Evolutionary conservation across 1,139 yeast genomes (phyloP).

Genomic region (Candida sp.): DNA sequence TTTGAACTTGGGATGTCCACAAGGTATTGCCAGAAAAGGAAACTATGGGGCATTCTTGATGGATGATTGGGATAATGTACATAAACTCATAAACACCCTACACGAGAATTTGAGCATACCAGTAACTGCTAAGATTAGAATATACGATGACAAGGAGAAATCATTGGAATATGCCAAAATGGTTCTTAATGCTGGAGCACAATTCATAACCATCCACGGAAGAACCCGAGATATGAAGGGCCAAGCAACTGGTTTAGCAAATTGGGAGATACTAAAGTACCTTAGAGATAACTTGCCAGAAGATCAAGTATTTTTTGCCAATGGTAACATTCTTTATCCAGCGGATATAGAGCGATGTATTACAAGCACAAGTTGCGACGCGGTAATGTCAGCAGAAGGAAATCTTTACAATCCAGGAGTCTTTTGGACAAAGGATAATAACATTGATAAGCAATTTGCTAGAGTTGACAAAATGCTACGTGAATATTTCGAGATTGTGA

Average conservation of each 20-base stretch:
- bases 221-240: conserved; percentile 98
- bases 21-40: conserved; percentile 94
- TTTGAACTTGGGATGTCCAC: conserved; percentile 95
- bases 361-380: conserved; percentile 68
- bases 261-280: conserved; percentile 78
- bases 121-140: conserved; percentile 93
- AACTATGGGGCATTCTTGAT: conserved; percentile 92
- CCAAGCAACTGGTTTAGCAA: conserved; percentile 91
- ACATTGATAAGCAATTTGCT: conserved; percentile 70
- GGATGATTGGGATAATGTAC: conserved; percentile 94
- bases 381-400: conserved; percentile 98
- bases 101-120: conserved; percentile 78
- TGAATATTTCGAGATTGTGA: conserved; percentile 87
- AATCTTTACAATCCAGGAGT: conserved; percentile 92
- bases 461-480: conserved; percentile 80
- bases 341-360: conserved; percentile 73
- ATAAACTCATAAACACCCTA: conserved; percentile 63
- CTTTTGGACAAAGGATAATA: conserved; percentile 55
- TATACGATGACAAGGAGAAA: conserved; percentile 82
- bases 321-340: conserved; percentile 87
- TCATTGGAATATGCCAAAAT: conserved; percentile 83
- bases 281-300: conserved; percentile 75
- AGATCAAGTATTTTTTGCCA: conserved; percentile 88
- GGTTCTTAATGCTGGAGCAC: conserved; percentile 96
- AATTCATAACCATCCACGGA: conserved; percentile 92